Conservation (phyloP, 768 basidiomycete genomes). For the Epithele typhae region DNA sequence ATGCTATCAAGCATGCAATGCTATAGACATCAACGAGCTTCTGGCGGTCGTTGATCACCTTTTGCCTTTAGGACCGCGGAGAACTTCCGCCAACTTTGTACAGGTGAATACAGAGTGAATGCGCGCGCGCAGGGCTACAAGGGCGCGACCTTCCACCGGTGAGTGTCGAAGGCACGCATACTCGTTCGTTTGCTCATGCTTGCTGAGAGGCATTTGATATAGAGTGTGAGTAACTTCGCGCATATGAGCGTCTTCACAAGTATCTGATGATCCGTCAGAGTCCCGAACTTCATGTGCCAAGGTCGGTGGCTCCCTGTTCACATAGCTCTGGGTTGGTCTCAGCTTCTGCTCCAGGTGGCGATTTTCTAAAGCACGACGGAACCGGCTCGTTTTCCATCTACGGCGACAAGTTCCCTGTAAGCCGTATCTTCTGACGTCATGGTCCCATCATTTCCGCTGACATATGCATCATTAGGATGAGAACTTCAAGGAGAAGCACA, state of each 20-base stretch:
- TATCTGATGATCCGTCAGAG: slow-evolving; percentile 39
- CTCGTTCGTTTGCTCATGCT: slow-evolving; percentile 15
- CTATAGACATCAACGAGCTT: too few relatives aligned
- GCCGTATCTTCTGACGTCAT: slow-evolving; percentile 23
- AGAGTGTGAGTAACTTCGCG: slow-evolving; percentile 59
- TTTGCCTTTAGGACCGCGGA: slow-evolving; percentile 76
- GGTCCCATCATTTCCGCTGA: neutral
- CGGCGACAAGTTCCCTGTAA: slow-evolving; percentile 86
- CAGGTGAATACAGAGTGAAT: slow-evolving; percentile 91
- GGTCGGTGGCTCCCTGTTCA: slow-evolving; percentile 43
- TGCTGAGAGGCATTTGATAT: slow-evolving; percentile 17
- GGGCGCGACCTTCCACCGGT: slow-evolving; percentile 89
- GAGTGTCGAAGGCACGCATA: slow-evolving; percentile 24
- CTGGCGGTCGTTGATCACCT: too few relatives aligned
- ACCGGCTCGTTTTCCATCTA: slow-evolving; percentile 98
- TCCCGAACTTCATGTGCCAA: slow-evolving; percentile 96
- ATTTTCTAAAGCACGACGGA: slow-evolving; percentile 92
- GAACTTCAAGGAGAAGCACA: slow-evolving; percentile 91
- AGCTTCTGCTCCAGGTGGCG: slow-evolving; percentile 89
- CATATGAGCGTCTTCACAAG: neutral
- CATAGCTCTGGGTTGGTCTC: too few relatives aligned
- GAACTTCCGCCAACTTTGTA: slow-evolving; percentile 96
- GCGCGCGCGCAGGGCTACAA: slow-evolving; percentile 90
- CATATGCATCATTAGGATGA: slow-evolving; percentile 60
- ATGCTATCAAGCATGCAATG: too few relatives aligned